Evolutionary conservation across 2,329 filamentous ascomycete species (phyloP).

Genomic region (Phyllosticta citrichinensis): DNA sequence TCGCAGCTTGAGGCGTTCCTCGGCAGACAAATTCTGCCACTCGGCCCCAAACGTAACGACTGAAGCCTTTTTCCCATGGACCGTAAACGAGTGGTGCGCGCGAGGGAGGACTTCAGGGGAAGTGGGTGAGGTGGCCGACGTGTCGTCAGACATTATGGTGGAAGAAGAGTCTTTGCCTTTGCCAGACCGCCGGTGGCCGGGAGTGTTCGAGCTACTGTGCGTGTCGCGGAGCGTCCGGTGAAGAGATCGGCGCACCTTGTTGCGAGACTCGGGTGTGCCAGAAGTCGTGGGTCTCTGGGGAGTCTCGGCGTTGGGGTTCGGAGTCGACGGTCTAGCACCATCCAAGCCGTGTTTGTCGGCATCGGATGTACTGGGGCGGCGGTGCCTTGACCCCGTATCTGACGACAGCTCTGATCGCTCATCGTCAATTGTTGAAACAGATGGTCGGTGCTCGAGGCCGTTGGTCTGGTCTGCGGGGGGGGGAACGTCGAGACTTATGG

Average conservation of each 20-base stretch:
- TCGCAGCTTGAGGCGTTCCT: constrained; percentile 29
- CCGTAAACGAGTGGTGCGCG: constrained; percentile 79
- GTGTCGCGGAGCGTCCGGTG: constrained; percentile 83
- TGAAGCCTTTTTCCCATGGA: constrained; percentile 96
- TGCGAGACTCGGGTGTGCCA: constrained; percentile 44
- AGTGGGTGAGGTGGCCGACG: constrained; percentile 32
- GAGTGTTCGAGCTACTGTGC: constrained; percentile 48
- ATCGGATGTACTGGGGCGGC: constrained; percentile 16
- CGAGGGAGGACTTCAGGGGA: constrained; percentile 60
- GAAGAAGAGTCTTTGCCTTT: constrained; percentile 66
- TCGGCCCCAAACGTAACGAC: constrained; percentile 96
- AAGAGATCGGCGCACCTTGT: constrained; percentile 71
- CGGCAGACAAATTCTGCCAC: constrained; percentile 51
- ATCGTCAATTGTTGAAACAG: constrained; percentile 23
- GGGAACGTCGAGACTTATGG: constrained; percentile 22
- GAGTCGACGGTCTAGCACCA: constrained; percentile 7
- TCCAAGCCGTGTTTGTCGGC: constrained; percentile 2
- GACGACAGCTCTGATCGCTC: constrained; percentile 21
- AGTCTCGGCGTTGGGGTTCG: constrained; percentile 18
- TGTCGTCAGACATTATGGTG: constrained; percentile 35
- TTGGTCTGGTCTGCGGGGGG: constrained; percentile 16
- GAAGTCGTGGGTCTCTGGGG: constrained; percentile 15
- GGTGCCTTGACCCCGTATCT: constrained; percentile 21
- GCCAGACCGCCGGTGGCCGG: constrained; percentile 57
- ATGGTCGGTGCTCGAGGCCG: constrained; percentile 19